phyloP scores from a whole-genome alignment of 75 land plant genomes.

The Isoetes taiwanensis region DNA sequence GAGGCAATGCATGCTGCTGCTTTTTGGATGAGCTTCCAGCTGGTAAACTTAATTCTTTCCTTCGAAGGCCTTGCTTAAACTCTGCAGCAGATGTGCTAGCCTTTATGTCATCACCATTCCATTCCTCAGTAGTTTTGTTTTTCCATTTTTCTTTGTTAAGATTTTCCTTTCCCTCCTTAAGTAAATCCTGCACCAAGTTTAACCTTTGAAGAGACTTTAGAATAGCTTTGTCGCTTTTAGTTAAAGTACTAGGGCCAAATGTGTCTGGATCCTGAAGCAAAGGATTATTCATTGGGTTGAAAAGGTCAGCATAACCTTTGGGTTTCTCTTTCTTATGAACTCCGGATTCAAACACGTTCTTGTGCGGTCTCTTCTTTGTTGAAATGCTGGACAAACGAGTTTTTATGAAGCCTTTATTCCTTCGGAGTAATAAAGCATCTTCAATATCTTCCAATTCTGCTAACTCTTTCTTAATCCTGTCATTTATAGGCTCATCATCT shows the following conservation, averaged over 20 bases:
- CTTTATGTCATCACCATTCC: neutral
- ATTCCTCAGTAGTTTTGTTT: neutral
- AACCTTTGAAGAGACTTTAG: constrained; percentile 27
- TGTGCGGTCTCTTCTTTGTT: constrained; percentile 15
- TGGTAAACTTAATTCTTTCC: no score
- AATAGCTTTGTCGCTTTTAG: constrained; percentile 57
- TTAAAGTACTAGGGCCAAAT: constrained; percentile 37
- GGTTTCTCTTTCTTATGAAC: constrained; percentile 40
- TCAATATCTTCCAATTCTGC: constrained; percentile 38
- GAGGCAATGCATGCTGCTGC: neutral
- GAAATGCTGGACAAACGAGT: constrained; percentile 41
- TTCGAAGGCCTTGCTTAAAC: neutral
- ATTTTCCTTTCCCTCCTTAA: neutral
- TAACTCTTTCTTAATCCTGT: constrained; percentile 33
- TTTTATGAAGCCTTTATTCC: constrained; percentile 18
- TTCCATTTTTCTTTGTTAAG: neutral
- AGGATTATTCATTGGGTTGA: constrained; percentile 81
- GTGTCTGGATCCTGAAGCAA: constrained; percentile 89
- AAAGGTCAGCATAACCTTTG: constrained; percentile 34
- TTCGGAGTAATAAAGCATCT: constrained; percentile 63
- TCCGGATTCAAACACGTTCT: constrained; percentile 22
- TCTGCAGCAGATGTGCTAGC: constrained; percentile 3
- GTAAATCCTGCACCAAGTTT: neutral
- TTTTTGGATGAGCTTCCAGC: neutral
- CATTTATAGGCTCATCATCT: constrained; percentile 71